Evolutionary conservation across 2,329 filamentous ascomycete genomes (phyloP).

Genomic region (Colletotrichum melonis): DNA sequence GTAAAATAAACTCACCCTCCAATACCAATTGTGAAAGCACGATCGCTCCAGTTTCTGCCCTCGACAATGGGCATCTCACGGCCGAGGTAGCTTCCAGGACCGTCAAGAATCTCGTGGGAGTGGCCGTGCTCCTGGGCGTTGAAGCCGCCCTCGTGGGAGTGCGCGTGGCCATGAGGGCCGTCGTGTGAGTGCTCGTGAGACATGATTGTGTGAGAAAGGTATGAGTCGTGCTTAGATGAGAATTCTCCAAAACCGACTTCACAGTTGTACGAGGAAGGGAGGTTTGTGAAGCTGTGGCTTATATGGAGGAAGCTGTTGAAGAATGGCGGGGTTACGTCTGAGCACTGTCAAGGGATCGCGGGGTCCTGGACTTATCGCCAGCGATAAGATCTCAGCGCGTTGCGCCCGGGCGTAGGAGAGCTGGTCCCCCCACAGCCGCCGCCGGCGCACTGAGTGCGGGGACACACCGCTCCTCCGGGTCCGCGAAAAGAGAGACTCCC

Average conservation of each 20-base stretch:
- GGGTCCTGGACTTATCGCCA: conserved; percentile 21
- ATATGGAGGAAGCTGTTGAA: background rate
- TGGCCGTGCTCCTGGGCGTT: conserved; percentile 84
- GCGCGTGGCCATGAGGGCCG: conserved; percentile 58
- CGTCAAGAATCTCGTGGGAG: conserved; percentile 93
- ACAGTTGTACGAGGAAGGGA: background rate
- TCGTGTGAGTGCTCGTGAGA: conserved; percentile 64
- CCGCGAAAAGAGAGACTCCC: background rate
- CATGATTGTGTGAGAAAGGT: conserved; percentile 35
- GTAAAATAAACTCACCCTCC: conserved; percentile 78
- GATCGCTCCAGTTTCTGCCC: conserved; percentile 85
- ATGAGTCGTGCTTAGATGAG: too few relatives aligned
- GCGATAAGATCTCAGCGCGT: conserved; percentile 15
- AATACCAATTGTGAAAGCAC: conserved; percentile 97
- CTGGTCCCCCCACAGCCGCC: conserved; percentile 22
- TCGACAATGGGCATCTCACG: conserved; percentile 95
- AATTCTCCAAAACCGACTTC: background rate
- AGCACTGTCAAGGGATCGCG: conserved; percentile 21
- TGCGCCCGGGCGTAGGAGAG: conserved; percentile 1
- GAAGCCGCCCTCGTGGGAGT: conserved; percentile 67
- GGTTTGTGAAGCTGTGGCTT: background rate
- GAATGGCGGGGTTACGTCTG: conserved; percentile 18
- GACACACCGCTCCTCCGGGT: background rate
- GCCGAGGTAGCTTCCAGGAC: conserved; percentile 88
- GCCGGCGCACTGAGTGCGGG: conserved; percentile 25